Base-by-base conservation (phyloP, 352 stramenopile species). In the Globisporangium heterothallicum region DNA sequence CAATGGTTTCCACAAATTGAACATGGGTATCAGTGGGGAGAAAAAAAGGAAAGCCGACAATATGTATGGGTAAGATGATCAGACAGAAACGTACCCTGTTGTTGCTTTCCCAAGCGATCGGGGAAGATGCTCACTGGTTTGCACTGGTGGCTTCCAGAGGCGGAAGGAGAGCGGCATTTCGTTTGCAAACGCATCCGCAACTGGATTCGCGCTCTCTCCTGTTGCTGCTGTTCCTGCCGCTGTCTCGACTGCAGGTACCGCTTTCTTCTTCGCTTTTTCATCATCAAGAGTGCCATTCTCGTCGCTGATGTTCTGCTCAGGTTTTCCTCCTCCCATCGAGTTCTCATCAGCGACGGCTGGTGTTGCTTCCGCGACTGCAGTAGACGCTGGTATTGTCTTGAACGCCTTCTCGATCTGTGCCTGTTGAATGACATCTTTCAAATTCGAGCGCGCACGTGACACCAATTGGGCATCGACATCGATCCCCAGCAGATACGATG, bases 391-490 rank as follows among this genome's bases (percentile, higher is more conserved):
- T 26, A 89, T 81, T 16, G 72, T 50, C 9, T 65, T 43, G 38
- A 82, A 86, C 0, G 81, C 74, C 29, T 70, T 73, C 41, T 85
- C 51, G 14, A 88, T 74, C 13, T 74, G 61, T 41, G 78, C 51
- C 40, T 86, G 71, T 19, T 81, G 69, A 50, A 89, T 59, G 43
- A 84, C 63, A 27, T 89, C 71, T 50, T 83, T 84, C 22, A 92
- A 30, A n/a, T 83, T 64, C 32, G 53, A 63, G 60, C 78, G 70
- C 8, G 84, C 84, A 29, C 59, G 58, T 4, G 71, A 75, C 53
- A 94, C 59, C 26, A 94, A 57, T 50, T 84, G 60, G 4, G 74
- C 62, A 56, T 94, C 84, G 42, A 86, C 68, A 56, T 94, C 84
- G 19, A 94, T 55, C 1, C 81, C 84, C 16, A 92, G 55, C 26